Conservation (phyloP, 352 stramenopile genomes). For the Phytopythium helicoides region DNA sequence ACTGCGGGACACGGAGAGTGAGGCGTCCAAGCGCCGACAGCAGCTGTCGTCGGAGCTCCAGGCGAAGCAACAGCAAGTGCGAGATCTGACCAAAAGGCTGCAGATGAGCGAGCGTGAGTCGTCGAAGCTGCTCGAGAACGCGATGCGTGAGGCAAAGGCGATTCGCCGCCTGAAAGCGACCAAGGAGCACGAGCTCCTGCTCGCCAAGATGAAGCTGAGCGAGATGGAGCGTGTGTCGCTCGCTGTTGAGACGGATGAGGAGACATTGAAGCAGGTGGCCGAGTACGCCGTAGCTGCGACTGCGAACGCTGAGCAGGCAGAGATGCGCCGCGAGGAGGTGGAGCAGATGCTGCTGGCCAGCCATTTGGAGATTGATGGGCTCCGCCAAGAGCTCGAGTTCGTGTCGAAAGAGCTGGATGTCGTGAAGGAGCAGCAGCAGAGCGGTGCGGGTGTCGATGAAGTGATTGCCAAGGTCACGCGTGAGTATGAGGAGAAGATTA, state of each 20-base stretch:
- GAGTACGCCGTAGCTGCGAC: conserved; percentile 24
- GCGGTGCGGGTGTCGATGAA: conserved; percentile 23
- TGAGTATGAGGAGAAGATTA: conserved; percentile 51
- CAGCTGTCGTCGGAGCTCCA: conserved; percentile 52
- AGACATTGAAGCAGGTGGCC: conserved; percentile 26
- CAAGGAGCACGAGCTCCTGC: conserved; percentile 62
- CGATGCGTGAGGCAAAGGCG: conserved; percentile 51
- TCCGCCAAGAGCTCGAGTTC: conserved; percentile 50
- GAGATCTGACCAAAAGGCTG: conserved; percentile 49
- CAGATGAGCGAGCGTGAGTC: conserved; percentile 54
- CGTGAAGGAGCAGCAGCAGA: conserved; percentile 32
- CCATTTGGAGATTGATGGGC: conserved; percentile 47
- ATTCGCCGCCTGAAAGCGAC: conserved; percentile 46
- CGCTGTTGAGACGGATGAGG: conserved; percentile 26
- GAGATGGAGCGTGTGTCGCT: conserved; percentile 52
- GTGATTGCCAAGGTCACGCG: conserved; percentile 38
- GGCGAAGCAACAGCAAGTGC: conserved; percentile 58
- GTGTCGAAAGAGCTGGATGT: conserved; percentile 36
- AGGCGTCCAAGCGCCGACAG: conserved; percentile 61
- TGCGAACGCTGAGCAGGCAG: conserved; percentile 14
- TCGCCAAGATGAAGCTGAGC: conserved; percentile 58
- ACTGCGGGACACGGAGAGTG: conserved; percentile 48
- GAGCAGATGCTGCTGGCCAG: conserved; percentile 50
- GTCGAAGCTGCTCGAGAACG: conserved; percentile 34
- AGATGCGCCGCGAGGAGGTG: conserved; percentile 39